Evolutionary conservation across 2,329 filamentous ascomycete species (phyloP).

Genomic region (Diplodia mutila): DNA sequence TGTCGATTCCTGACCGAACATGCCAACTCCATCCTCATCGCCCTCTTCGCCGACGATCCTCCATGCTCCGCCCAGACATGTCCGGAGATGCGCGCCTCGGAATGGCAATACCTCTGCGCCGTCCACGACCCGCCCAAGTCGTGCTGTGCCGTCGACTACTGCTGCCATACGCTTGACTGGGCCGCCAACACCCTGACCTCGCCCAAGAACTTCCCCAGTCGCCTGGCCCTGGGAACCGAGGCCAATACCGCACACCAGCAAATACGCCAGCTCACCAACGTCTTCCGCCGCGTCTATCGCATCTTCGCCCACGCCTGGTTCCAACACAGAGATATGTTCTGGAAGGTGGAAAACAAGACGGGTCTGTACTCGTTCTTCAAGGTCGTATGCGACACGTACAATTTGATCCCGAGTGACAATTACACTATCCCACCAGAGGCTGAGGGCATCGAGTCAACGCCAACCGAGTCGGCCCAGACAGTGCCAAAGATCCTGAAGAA

Average conservation of each 20-base stretch:
- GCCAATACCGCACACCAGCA: slow-evolving; percentile 53
- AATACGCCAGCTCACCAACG: slow-evolving; percentile 86
- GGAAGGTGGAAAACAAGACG: slow-evolving; percentile 87
- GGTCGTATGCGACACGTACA: slow-evolving; percentile 91
- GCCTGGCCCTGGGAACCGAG: slow-evolving; percentile 64
- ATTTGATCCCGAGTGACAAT: slow-evolving; percentile 87
- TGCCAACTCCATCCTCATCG: slow-evolving; percentile 88
- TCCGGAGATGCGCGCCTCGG: slow-evolving; percentile 96
- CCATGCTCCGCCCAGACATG: slow-evolving; percentile 89
- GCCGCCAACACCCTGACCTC: slow-evolving; percentile 92
- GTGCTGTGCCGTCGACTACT: slow-evolving; percentile 98
- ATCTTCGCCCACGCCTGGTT: slow-evolving; percentile 99
- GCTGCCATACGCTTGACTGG: slow-evolving; percentile 98
- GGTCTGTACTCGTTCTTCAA: slow-evolving; percentile 97
- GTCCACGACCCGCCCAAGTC: slow-evolving; percentile 96
- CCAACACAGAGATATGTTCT: slow-evolving; percentile 92
- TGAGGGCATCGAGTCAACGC: slow-evolving; percentile 70
- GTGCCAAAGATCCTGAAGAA: slow-evolving; percentile 43
- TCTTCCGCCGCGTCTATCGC: slow-evolving; percentile 89
- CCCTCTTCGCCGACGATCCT: slow-evolving; percentile 87
- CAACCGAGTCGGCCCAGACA: slow-evolving; percentile 28
- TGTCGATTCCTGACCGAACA: slow-evolving; percentile 95
- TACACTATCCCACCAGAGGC: slow-evolving; percentile 95
- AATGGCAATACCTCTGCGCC: slow-evolving; percentile 99
- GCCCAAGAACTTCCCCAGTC: slow-evolving; percentile 91